A percentile compares a stretch with the other conserved stretches of the same genome.
These are phyloP conservation scores for Singerocomus rubriflavus DNA, from an alignment of 1,284 basidiomycete species.

Conservation along the genomic window DNA sequence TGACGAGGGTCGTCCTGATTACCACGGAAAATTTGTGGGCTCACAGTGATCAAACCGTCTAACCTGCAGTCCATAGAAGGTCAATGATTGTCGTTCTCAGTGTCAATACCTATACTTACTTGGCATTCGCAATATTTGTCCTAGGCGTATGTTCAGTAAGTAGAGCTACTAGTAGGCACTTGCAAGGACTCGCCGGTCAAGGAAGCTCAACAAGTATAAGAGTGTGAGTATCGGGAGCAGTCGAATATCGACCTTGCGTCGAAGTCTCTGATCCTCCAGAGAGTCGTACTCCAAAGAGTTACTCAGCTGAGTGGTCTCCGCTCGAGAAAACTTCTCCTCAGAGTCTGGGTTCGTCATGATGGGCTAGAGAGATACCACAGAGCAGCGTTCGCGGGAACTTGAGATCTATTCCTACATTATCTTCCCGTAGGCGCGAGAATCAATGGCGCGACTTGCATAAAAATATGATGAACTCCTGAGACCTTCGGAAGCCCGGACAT, in stretches of 20 bases:
- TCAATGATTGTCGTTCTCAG: neutral
- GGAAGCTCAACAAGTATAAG: conserved; percentile 65
- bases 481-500: neutral
- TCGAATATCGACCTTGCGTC: conserved; percentile 44
- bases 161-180: neutral
- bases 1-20: neutral
- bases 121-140: conserved; percentile 69
- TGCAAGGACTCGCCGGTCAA: conserved; percentile 50
- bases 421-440: neutral
- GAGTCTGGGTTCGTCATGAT: conserved; percentile 13
- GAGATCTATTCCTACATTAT: neutral
- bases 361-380: neutral
- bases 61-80: conserved; percentile 33
- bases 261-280: conserved; percentile 38
- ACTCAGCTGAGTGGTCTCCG: neutral
- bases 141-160: conserved; percentile 25
- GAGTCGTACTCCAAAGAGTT: conserved; percentile 21
- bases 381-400: neutral
- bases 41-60: conserved; percentile 44
- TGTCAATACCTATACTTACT: conserved; percentile 34
- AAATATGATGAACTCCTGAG: neutral
- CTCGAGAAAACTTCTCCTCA: conserved; percentile 16
- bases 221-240: conserved; percentile 55
- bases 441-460: conserved; percentile 1
- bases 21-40: neutral